Conservation (phyloP, 768 basidiomycete genomes). For the Pulveroboletus sp. region DNA sequence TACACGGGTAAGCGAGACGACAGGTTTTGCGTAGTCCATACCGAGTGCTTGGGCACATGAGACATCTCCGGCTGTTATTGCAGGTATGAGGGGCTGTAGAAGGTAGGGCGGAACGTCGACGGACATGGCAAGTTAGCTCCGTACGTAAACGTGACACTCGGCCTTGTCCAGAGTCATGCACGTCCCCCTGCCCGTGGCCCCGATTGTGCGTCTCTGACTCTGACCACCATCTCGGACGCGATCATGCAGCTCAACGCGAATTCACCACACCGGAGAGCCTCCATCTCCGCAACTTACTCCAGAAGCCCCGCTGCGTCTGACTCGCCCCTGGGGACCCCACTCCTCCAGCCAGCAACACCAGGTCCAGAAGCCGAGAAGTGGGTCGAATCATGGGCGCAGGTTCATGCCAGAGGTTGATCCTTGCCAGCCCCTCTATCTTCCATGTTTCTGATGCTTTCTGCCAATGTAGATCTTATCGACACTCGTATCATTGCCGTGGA, state of each 20-base stretch:
- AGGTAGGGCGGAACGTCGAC: constrained; percentile 57
- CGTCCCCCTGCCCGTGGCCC: constrained; percentile 4
- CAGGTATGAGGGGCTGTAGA: constrained; percentile 45
- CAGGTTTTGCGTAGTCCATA: constrained; percentile 20
- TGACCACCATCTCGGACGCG: neutral
- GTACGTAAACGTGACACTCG: constrained; percentile 18
- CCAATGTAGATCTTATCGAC: constrained; percentile 60
- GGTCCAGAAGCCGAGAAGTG: constrained; percentile 45
- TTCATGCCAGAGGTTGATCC: constrained; percentile 54
- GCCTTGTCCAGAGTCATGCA: constrained; percentile 17
- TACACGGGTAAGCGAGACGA: constrained; percentile 3
- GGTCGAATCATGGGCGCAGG: constrained; percentile 53
- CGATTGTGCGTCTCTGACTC: constrained; percentile 2
- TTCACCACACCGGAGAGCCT: constrained; percentile 17
- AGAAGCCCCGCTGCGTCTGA: constrained; percentile 15
- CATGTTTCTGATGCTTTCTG: neutral
- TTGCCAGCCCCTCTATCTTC: neutral
- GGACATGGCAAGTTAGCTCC: constrained; percentile 15
- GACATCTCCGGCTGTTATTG: constrained; percentile 25
- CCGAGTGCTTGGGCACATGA: constrained; percentile 57
- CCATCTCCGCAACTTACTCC: constrained; percentile 15
- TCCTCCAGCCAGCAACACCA: constrained; percentile 8
- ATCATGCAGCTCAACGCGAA: constrained; percentile 15
- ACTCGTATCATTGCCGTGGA: constrained; percentile 61
- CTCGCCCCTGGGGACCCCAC: constrained; percentile 10